phyloP scores from a whole-genome alignment of 2,329 filamentous ascomycete species.

The Lachnellula suecica region DNA sequence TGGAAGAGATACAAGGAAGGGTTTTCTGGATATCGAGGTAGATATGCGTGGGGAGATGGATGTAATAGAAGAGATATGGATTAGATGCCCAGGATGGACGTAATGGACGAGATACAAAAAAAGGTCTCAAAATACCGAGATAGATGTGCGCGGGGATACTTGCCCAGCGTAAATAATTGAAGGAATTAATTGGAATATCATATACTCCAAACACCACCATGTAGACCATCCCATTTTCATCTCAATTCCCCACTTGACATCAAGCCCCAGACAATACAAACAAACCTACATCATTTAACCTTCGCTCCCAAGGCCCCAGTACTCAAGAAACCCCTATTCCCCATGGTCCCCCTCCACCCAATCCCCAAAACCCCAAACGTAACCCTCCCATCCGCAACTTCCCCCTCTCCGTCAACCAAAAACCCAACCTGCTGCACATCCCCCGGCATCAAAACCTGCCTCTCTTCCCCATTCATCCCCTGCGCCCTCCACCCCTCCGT shows the following conservation, averaged over 20 bases:
- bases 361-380: constrained; percentile 81
- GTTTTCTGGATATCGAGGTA: no score
- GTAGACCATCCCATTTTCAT: no score
- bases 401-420: constrained; percentile 43
- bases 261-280: not conserved
- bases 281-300: constrained; percentile 14
- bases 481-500: constrained; percentile 49
- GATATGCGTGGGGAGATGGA: no score
- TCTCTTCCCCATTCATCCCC: constrained; percentile 61
- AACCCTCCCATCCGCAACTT: constrained; percentile 55
- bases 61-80: no score
- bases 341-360: constrained; percentile 87
- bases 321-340: constrained; percentile 80
- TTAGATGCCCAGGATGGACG: no score
- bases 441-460: constrained; percentile 58
- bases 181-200: not conserved
- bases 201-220: not conserved
- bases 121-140: no score
- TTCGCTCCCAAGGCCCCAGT: constrained; percentile 76
- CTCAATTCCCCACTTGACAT: not conserved
- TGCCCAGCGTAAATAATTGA: no score
- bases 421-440: constrained; percentile 69
- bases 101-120: no score
- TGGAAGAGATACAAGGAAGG: no score
- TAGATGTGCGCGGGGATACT: no score